Evolutionary conservation across 257 asterid genomes (phyloP), one percentile per base, ranked within the genome.

Genomic region (Scutellaria minor): DNA sequence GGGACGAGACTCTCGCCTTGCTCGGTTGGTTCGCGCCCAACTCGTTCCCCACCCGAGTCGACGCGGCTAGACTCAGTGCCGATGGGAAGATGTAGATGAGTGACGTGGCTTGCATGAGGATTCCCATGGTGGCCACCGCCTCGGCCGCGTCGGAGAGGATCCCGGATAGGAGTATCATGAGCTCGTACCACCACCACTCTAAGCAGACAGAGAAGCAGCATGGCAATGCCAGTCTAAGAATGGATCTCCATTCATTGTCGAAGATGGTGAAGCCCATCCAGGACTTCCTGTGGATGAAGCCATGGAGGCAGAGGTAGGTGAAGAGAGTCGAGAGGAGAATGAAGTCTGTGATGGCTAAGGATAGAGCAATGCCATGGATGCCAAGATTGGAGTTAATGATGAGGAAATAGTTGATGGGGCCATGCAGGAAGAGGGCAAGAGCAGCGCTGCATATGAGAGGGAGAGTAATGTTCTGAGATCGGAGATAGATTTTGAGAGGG

Each of bases 141-240:
- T 69, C 89, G 1, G 88, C 61, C 1, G 94, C 84, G 47, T 87
- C 74, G 1, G 84, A 1, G 6, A 91, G 58, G 3, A 86, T n/a
- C 1, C 96, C 96, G 0, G 93, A 84, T 0, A 86, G 62, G 51
- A 91, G 70, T 12, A 89, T 87, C 95, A 87, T 93, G 52, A 93
- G 71, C 77, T 90, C 97, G 48, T 92, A 92, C 96, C 98, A 92
- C 97, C 98, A 92, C 98, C 98, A 92, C 61, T 92, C 98, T 64
- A 93, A 61, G 71, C 97, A 93, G 41, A 90, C 90, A 7, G 91
- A 85, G 20, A 87, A 66, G 79, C 98, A 90, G 52, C 96, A 87
- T 1, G 95, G 91, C 46, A 78, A 2, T 0, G 73, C 47, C 65
- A 92, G 85, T 61, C 65, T 71, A 2, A 77, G 71, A 6, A 77